These are phyloP conservation scores for Fomes fomentarius DNA, from an alignment of 1,284 basidiomycete species.

Conservation along the genomic window DNA sequence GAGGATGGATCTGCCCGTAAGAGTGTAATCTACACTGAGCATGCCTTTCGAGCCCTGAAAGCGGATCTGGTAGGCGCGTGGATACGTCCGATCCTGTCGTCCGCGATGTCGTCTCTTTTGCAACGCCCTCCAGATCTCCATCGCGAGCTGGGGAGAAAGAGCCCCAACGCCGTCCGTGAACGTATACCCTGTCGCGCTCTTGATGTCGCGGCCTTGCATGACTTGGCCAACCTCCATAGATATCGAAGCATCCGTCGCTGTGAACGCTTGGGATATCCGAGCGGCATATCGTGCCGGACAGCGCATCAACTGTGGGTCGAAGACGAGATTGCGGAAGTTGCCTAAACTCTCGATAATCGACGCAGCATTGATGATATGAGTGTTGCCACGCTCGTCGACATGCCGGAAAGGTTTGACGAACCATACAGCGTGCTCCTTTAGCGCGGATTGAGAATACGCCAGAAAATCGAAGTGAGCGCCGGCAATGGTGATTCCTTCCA, in stretches of 20 bases:
- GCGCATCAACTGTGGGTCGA: conserved; percentile 48
- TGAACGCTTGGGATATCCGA: conserved; percentile 73
- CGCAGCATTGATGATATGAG: conserved; percentile 41
- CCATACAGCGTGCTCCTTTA: conserved; percentile 62
- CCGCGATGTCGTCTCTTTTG: conserved; percentile 43
- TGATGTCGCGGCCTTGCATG: conserved; percentile 48
- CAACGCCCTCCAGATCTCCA: conserved; percentile 52
- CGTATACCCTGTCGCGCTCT: conserved; percentile 36
- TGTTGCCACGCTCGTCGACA: conserved; percentile 27
- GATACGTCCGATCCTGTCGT: conserved; percentile 39
- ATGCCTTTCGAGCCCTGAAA: conserved; percentile 72
- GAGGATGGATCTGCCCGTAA: conserved; percentile 61
- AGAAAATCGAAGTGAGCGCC: conserved; percentile 57
- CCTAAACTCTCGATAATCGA: conserved; percentile 58
- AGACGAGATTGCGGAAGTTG: conserved; percentile 48
- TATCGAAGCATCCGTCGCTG: conserved; percentile 66
- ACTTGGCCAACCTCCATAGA: conserved; percentile 58
- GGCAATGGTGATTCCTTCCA: conserved; percentile 50
- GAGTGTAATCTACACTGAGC: conserved; percentile 61
- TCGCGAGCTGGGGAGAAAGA: conserved; percentile 62
- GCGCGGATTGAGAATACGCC: conserved; percentile 57
- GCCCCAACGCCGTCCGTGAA: conserved; percentile 77
- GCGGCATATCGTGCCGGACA: conserved; percentile 76
- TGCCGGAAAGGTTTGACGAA: conserved; percentile 53
- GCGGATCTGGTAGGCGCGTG: conserved; percentile 61